Base-by-base conservation (phyloP, 352 stramenopile genomes). In the Phytophthora lateralis region DNA sequence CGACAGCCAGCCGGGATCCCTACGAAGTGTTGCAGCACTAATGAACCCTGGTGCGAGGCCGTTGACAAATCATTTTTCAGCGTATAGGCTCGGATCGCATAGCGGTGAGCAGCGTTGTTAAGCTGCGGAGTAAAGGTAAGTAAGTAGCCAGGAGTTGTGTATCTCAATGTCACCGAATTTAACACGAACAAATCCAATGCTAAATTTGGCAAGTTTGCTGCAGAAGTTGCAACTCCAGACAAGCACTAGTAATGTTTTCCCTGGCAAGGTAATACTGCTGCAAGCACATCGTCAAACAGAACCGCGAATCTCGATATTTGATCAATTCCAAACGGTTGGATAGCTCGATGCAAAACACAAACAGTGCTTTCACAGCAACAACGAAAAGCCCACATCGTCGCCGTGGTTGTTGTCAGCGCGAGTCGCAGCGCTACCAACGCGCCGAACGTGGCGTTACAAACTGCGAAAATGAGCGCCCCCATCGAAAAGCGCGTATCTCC, bases 401-500 rank as follows among this genome's bases (percentile, higher is more conserved):
- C 26, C 6, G 26, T 24, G 21, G 21, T 24, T 3, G 21, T 24
- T 24, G 21, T 24, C 21, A 30, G 26, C 26, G 26, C 4, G 6
- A 8, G 26, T 30, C 26, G 26, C 26, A 30, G 6, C 32, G 30
- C 47, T 32, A 12, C 47, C 12, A 42, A 37, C 35, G 27, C 35
- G 3, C 21, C 21, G 21, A 24, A 24, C 3, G 21, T 3, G 27
- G 27, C 34, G 27, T 58, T 58, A 58, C 37, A 21, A 34, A 59
- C 26, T 50, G 38, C 48, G 38, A 43, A 20, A 47, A 32, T 24
- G 18, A 37, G 41, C 30, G n/a, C 24, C 44, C 55, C 44, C 55
- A 63, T 63, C 55, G 43, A 63, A 56, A 63, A 24, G 44, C 9
- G 39, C 20, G 21, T n/a, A 58, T 49, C 50, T 12, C 52, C n/a